These are phyloP conservation scores for Allium fistulosum DNA, from an alignment of 106 monocot species.

Conservation along the genomic window DNA sequence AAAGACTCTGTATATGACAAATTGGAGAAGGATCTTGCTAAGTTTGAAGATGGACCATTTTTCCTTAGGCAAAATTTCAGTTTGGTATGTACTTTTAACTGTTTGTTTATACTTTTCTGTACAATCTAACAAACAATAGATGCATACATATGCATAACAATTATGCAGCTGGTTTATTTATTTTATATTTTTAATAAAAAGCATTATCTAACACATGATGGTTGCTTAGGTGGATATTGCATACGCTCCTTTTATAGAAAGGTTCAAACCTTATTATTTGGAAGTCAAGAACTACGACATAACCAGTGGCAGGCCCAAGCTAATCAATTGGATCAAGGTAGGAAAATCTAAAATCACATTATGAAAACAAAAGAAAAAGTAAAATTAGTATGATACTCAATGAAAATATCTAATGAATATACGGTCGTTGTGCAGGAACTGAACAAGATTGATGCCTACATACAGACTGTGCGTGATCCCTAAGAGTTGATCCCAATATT, in stretches of 20 bases:
- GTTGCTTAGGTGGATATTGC: slow-evolving; percentile 63
- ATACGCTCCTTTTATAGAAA: slow-evolving; percentile 85
- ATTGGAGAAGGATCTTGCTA: slow-evolving; percentile 53
- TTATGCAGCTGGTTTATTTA: neutral
- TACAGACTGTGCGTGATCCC: no score
- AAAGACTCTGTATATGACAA: slow-evolving; percentile 61
- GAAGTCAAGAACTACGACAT: slow-evolving; percentile 67
- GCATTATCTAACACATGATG: neutral
- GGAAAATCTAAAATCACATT: no score
- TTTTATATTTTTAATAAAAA: no score
- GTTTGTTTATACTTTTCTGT: neutral
- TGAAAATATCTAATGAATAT: no score
- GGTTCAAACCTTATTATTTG: slow-evolving; percentile 47
- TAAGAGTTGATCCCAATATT: no score
- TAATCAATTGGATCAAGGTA: slow-evolving; percentile 63
- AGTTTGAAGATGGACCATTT: slow-evolving; percentile 82
- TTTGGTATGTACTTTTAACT: slow-evolving; percentile 34
- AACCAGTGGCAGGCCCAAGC: slow-evolving; percentile 62
- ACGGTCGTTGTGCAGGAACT: no score
- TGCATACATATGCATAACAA: neutral
- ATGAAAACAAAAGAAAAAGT: no score
- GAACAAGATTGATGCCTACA: no score
- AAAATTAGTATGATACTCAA: neutral
- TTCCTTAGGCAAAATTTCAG: slow-evolving; percentile 75
- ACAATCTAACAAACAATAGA: neutral